These are phyloP conservation scores for Theobroma grandiflorum DNA, from an alignment of 441 rosid genomes.

Conservation along the genomic window DNA sequence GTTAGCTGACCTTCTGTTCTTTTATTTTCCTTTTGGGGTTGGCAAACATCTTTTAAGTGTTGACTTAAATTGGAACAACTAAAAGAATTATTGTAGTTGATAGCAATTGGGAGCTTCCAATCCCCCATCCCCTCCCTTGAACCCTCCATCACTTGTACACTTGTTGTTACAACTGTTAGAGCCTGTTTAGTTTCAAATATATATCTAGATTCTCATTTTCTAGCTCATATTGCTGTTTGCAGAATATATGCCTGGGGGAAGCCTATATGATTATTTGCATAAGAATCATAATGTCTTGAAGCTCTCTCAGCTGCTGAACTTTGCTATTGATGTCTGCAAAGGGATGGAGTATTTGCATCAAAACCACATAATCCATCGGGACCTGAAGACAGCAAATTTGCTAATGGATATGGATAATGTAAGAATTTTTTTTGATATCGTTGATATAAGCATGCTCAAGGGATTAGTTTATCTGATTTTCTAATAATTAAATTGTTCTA, in stretches of 20 bases:
- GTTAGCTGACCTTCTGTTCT: not conserved
- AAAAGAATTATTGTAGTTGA: slow-evolving; percentile 12
- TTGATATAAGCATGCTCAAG: slow-evolving; percentile 11
- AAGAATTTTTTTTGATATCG: slow-evolving; percentile 25
- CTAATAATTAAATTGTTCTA: slow-evolving; percentile 15
- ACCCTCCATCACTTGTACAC: not conserved
- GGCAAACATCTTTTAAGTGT: not conserved
- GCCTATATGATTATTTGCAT: slow-evolving; percentile 76
- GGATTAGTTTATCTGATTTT: slow-evolving; percentile 7
- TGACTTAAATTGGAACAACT: not conserved
- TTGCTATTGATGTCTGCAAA: slow-evolving; percentile 73
- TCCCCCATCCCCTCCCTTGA: not conserved
- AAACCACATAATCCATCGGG: slow-evolving; percentile 78
- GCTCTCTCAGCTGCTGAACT: slow-evolving; percentile 63
- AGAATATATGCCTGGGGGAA: slow-evolving; percentile 89
- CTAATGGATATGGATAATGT: slow-evolving; percentile 71
- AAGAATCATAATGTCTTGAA: slow-evolving; percentile 57
- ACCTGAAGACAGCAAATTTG: slow-evolving; percentile 84
- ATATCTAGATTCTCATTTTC: slow-evolving; percentile 23
- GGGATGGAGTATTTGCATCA: slow-evolving; percentile 88
- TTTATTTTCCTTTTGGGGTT: slow-evolving; percentile 7
- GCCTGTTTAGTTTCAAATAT: not conserved
- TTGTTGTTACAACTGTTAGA: slow-evolving; percentile 1
- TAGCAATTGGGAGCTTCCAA: not conserved
- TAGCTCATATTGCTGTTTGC: slow-evolving; percentile 34